Base-by-base conservation (phyloP, 2,329 filamentous ascomycete species). In the Sclerotinia nivalis region DNA sequence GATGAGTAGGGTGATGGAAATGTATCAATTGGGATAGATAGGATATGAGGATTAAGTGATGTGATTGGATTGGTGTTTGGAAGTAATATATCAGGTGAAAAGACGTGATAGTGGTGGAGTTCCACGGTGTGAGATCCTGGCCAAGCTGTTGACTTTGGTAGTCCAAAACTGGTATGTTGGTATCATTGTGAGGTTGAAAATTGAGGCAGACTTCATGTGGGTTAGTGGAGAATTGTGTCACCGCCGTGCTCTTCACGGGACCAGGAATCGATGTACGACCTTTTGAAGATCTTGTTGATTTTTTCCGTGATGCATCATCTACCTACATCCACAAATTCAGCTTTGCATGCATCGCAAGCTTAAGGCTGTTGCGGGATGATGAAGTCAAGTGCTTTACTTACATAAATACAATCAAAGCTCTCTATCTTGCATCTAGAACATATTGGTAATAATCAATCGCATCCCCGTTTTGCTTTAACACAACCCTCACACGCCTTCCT, bases 391-490 rank as follows among this genome's bases (percentile, higher is more conserved):
- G 2, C 1, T 15, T n/a, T 7, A 72, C 73, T 69, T 54, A 75
- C 75, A 70, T 76, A 76, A 34, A 66, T 47, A 68, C 75, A 76
- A n/a, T 34, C 40, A 22, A 73, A 18, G 2, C 58, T 43, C 49
- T 69, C 71, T 9, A 34, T 70, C 9, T 28, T 64, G 55, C 75
- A 77, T 43, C 75, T 71, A 12, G 69, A 64, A 67, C 74, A 77
- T 13, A 13, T 20, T 5, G 75, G 75, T 13, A 74, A 50, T 20
- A 68, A 68, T 47, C 76, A 71, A 64, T 77, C 74, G 47, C 75
- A 76, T 71, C 74, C 72, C 59, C 74, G 50, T 71, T 77, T 77
- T 3, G 73, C 70, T 56, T 74, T 73, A 20, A 75, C 72, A 45
- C 75, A 76, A 10, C 55, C 68, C 2, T 52, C 45, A 65, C 75